A percentile compares a stretch with the other conserved stretches of the same genome.
Evolutionary conservation across 148 eudicot genomes (phyloP).

Genomic region (Vaccinium macrocarpon): DNA sequence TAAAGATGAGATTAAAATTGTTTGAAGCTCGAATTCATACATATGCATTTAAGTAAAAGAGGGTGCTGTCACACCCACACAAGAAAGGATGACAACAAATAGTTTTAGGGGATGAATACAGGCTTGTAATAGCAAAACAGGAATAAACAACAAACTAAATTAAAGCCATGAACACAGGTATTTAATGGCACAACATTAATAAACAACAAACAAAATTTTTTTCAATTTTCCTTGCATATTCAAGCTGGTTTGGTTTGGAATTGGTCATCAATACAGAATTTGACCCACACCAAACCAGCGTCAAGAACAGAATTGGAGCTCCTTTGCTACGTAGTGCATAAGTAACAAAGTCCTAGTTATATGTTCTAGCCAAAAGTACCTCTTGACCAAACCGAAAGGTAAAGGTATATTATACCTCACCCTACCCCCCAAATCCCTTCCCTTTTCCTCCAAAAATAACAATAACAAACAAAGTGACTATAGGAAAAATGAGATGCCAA

Average conservation of each 20-base stretch:
- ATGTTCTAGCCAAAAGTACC: neutral
- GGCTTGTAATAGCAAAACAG: neutral
- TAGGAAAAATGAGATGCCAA: neutral
- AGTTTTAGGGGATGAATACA: neutral
- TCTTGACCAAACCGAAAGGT: neutral
- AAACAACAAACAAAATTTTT: neutral
- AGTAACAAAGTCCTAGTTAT: neutral
- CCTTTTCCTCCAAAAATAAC: neutral
- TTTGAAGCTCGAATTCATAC: neutral
- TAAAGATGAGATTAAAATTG: neutral
- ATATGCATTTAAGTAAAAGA: neutral
- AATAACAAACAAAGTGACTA: neutral
- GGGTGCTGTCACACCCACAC: neutral
- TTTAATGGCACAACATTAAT: neutral
- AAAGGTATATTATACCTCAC: neutral
- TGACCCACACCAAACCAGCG: neutral
- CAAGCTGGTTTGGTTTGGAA: neutral
- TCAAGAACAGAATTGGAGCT: conserved; percentile 6
- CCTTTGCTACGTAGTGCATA: neutral
- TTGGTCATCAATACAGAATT: neutral
- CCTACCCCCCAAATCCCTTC: neutral
- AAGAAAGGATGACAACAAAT: neutral
- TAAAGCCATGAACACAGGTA: neutral
- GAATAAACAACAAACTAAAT: neutral
- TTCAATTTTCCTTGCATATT: neutral